Evolutionary conservation across 208 protist species (phyloP), one percentile per base, ranked within the genome.

Genomic region (Herpetomonas tarakana): DNA sequence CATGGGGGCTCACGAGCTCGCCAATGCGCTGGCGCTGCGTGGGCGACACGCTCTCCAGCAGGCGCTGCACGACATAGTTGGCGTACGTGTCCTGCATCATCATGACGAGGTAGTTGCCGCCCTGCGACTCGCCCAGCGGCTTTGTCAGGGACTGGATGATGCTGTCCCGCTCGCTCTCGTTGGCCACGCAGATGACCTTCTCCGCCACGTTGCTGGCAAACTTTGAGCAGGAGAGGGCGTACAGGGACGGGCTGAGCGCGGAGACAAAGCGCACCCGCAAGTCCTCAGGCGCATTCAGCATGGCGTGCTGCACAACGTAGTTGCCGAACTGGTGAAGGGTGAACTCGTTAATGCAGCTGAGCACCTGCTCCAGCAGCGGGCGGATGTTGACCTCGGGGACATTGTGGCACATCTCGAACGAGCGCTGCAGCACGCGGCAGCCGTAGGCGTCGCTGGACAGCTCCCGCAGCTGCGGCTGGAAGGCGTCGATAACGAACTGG

Each of bases 141-240:
- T 41, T 7, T n/a, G 19, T 27, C 46, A 90, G 71, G 24, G 73
- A 59, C 9, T 82, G 72, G 30, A 98, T 80, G 21, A 98, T 88
- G 22, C 41, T 51, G n/a, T 83, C 71, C 49, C 94, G 75, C 47
- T 98, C 92, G 28, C 73, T 71, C 29, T 79, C 69, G 24, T 50
- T 85, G 2, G 83, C 85, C 39, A 85, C 76, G 21, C 84, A 69
- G 41, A 98, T 79, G 44, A 94, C 97, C 66, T 98, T 98, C 74
- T 99, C 98, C 7, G 98, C 94, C 4, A 99, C 98, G 82, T 99
- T 99, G 58, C 87, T 97, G 14, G 98, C 97, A 67, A 98, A 99
- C 70, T 99, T 99, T 83, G 98, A 97, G 74, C 94, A 84, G 3
- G 87, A 88, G 21, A 91, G 62, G 4, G 85, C 83, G 67, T 88